Conservation (phyloP, 441 rosid species). For the Croton laevigatus region DNA sequence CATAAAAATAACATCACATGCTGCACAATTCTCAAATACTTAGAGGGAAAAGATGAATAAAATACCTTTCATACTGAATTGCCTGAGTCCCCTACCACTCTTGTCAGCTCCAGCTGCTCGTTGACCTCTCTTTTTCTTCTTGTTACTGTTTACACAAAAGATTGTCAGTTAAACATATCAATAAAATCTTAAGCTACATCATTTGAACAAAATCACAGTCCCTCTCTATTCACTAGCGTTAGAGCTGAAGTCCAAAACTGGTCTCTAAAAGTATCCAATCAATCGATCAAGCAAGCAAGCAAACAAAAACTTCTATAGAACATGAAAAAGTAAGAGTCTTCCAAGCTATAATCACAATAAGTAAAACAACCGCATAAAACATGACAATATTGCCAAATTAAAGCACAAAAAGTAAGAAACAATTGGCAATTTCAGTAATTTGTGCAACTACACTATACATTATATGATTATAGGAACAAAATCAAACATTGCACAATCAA, state of each 20-base stretch:
- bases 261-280: background rate
- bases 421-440: background rate
- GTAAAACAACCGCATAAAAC: background rate
- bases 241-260: background rate
- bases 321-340: background rate
- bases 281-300: conserved; percentile 2
- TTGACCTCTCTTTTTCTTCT: conserved; percentile 90
- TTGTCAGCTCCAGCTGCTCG: conserved; percentile 84
- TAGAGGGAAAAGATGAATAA: conserved; percentile 8
- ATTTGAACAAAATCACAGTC: background rate
- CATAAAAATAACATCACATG: background rate
- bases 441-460: background rate
- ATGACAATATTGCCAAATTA: background rate
- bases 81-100: conserved; percentile 95
- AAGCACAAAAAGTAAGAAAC: background rate
- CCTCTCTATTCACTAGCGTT: background rate
- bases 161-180: conserved; percentile 19
- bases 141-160: conserved; percentile 41
- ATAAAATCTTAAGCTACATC: conserved; percentile 5
- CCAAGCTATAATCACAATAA: background rate
- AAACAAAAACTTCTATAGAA: background rate
- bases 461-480: background rate
- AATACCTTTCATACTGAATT: conserved; percentile 95
- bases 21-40: background rate
- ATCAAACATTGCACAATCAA: background rate